These are phyloP conservation scores for Trichoderma simmonsii DNA, from an alignment of 2,329 filamentous ascomycete genomes.

Conservation along the genomic window DNA sequence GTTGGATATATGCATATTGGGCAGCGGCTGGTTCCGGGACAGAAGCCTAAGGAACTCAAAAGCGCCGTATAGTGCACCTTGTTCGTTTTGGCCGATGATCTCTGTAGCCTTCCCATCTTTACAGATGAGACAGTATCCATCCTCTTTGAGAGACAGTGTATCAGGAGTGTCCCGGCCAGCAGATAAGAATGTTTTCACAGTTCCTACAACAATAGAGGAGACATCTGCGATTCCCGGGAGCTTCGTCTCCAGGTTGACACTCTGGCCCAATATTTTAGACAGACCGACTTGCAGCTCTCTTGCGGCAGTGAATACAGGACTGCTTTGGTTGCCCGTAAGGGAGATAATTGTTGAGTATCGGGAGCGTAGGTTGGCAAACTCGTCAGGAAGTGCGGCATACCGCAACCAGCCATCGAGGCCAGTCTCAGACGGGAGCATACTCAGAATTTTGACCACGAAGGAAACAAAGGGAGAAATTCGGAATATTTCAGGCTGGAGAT, in stretches of 20 bases:
- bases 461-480: background rate
- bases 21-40: background rate
- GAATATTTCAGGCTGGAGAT: background rate
- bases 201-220: background rate
- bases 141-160: background rate
- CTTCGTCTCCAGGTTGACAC: background rate
- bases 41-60: background rate
- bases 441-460: background rate
- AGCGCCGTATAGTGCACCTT: background rate
- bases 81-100: conserved; percentile 2
- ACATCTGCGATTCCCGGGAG: background rate
- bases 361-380: background rate
- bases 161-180: background rate
- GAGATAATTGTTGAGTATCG: background rate
- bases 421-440: background rate
- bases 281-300: background rate
- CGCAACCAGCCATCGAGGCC: background rate
- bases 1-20: background rate
- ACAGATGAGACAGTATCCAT: background rate
- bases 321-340: background rate
- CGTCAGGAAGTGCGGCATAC: background rate
- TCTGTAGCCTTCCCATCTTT: background rate
- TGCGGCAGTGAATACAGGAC: background rate
- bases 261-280: background rate
- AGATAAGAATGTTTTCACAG: background rate